Evolutionary conservation across 176 grass and related monocot genomes (phyloP).

Genomic region (Pontederia paniculata): DNA sequence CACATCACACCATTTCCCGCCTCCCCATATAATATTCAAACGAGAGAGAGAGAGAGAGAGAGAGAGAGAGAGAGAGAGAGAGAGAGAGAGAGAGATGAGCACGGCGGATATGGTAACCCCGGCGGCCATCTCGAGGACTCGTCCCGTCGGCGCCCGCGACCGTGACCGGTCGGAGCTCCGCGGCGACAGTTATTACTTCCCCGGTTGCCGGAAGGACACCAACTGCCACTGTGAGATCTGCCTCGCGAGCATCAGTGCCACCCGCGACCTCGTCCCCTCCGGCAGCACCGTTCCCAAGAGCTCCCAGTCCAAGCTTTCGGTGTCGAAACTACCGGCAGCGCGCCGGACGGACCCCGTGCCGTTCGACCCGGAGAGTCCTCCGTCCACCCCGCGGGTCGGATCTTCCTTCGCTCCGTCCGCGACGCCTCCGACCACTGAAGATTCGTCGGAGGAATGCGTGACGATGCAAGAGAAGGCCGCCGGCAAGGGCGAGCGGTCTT

Average conservation of each 20-base stretch:
- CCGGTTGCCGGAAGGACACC: constrained; percentile 69
- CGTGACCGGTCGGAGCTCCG: constrained; percentile 16
- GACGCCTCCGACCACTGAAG: constrained; percentile 33
- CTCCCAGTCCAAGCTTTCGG: constrained; percentile 23
- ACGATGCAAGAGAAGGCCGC: constrained; percentile 1
- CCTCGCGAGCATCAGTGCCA: constrained; percentile 84
- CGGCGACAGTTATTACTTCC: constrained; percentile 43
- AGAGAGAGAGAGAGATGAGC: background rate
- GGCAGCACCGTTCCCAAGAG: constrained; percentile 30
- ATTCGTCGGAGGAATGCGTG: constrained; percentile 38
- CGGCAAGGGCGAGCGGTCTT: background rate
- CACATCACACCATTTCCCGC: too few relatives aligned
- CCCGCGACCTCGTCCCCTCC: constrained; percentile 53
- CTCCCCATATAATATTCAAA: too few relatives aligned
- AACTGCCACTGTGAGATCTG: constrained; percentile 88
- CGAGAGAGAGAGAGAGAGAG: too few relatives aligned
- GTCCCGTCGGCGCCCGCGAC: constrained; percentile 12
- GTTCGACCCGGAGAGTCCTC: constrained; percentile 2
- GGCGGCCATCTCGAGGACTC: background rate
- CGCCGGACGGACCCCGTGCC: constrained; percentile 9
- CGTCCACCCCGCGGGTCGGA: background rate
- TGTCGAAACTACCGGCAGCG: background rate
- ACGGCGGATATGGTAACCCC: background rate
- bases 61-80: background rate
- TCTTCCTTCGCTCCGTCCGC: constrained; percentile 16